Evolutionary conservation across 2,329 filamentous ascomycete species (phyloP).

Genomic region (Knufia petricola): DNA sequence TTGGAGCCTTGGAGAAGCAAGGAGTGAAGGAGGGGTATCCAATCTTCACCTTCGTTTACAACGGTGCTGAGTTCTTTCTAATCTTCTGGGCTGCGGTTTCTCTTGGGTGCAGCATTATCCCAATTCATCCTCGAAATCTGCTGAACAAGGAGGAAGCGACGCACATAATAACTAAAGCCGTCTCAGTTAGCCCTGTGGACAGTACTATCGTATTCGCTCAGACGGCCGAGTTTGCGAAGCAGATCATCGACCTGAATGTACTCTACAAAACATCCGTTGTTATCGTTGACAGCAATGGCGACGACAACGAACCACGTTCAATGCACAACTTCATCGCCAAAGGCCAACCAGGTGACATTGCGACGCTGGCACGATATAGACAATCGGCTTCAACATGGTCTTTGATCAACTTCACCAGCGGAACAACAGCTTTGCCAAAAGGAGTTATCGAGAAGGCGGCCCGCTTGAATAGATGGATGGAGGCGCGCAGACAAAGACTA

Average conservation of each 20-base stretch:
- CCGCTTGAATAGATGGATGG: neutral
- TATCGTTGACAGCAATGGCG: neutral
- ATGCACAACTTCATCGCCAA: neutral
- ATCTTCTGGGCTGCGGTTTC: constrained; percentile 3
- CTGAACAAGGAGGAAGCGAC: constrained; percentile 2
- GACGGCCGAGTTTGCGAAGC: neutral
- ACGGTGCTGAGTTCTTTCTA: neutral
- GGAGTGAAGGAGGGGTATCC: neutral
- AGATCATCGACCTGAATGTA: constrained; percentile 2
- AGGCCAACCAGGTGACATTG: neutral
- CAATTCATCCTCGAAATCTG: constrained; percentile 5
- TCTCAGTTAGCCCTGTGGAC: neutral
- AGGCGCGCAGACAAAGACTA: neutral
- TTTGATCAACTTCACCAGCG: constrained; percentile 6
- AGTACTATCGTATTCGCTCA: neutral
- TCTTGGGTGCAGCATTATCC: constrained; percentile 5
- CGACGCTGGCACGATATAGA: neutral
- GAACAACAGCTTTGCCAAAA: constrained; percentile 5
- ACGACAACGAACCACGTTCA: neutral
- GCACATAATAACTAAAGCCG: constrained; percentile 3
- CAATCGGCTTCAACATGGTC: neutral
- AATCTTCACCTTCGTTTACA: constrained; percentile 3
- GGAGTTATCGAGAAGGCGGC: neutral
- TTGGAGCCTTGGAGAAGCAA: neutral
- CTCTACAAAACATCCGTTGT: neutral